phyloP scores from a whole-genome alignment of 2,329 filamentous ascomycete species.

The Pyrenophora tritici-repentis region DNA sequence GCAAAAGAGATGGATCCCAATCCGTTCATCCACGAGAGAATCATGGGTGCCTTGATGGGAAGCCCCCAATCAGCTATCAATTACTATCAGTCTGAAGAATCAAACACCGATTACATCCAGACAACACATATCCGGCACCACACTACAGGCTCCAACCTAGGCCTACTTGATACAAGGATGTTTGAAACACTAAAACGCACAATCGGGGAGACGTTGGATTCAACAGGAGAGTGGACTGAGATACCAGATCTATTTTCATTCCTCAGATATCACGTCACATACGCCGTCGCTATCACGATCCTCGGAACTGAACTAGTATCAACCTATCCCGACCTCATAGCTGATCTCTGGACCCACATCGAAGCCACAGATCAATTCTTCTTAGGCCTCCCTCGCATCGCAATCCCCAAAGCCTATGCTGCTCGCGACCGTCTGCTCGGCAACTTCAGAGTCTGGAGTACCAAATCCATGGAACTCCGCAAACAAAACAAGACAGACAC shows the following conservation, averaged over 20 bases:
- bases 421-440: constrained; percentile 20
- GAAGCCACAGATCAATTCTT: constrained; percentile 20
- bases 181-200: constrained; percentile 13
- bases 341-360: constrained; percentile 23
- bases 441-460: constrained; percentile 11
- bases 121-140: constrained; percentile 20
- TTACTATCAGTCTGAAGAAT: constrained; percentile 14
- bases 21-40: constrained; percentile 19
- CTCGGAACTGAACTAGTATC: constrained; percentile 16
- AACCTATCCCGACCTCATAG: constrained; percentile 11
- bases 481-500: not conserved
- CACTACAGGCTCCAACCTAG: constrained; percentile 11
- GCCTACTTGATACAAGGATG: constrained; percentile 13
- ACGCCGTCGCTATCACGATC: constrained; percentile 9
- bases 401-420: constrained; percentile 14
- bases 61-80: constrained; percentile 21
- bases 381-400: constrained; percentile 17
- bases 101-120: constrained; percentile 16
- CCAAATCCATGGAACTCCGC: constrained; percentile 6
- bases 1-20: constrained; percentile 20
- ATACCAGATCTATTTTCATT: constrained; percentile 19
- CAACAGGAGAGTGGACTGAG: constrained; percentile 9
- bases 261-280: constrained; percentile 13
- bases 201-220: constrained; percentile 1
- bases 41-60: constrained; percentile 21